Percentiles rank a stretch among this genome's conserved stretches.
phyloP scores from a whole-genome alignment of 2,329 filamentous ascomycete genomes.

The Paramyrothecium roridum region DNA sequence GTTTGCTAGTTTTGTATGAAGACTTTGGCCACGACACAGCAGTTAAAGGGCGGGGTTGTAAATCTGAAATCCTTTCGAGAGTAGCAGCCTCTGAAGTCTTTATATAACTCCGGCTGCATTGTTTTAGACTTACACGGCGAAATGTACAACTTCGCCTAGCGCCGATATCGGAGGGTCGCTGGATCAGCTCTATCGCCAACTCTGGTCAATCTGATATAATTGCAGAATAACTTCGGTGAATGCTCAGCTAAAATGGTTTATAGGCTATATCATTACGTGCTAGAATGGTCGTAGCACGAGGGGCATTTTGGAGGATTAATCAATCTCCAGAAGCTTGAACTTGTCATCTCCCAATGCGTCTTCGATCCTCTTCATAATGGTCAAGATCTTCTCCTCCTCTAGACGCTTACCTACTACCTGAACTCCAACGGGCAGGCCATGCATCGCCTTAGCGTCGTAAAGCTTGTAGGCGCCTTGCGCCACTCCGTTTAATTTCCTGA shows the following conservation, averaged over 20 bases:
- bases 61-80: no score
- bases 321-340: conserved; percentile 48
- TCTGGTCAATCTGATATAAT: neutral
- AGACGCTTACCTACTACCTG: conserved; percentile 77
- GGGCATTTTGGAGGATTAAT: conserved; percentile 23
- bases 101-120: no score
- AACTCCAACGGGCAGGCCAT: conserved; percentile 81
- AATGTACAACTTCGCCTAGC: no score
- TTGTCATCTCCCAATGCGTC: conserved; percentile 61
- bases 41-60: no score
- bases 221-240: neutral
- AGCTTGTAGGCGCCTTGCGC: conserved; percentile 80
- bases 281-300: conserved; percentile 3
- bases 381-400: conserved; percentile 85
- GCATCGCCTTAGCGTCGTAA: conserved; percentile 81
- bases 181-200: no score
- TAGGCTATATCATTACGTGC: neutral
- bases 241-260: neutral
- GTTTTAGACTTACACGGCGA: no score
- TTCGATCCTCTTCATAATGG: conserved; percentile 76
- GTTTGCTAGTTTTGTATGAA: no score
- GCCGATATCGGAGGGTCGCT: no score
- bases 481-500: conserved; percentile 70
- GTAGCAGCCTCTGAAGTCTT: no score
- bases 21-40: no score